These are phyloP conservation scores for Lipomyces starkeyi DNA, from an alignment of 805 yeast species.

Conservation along the genomic window DNA sequence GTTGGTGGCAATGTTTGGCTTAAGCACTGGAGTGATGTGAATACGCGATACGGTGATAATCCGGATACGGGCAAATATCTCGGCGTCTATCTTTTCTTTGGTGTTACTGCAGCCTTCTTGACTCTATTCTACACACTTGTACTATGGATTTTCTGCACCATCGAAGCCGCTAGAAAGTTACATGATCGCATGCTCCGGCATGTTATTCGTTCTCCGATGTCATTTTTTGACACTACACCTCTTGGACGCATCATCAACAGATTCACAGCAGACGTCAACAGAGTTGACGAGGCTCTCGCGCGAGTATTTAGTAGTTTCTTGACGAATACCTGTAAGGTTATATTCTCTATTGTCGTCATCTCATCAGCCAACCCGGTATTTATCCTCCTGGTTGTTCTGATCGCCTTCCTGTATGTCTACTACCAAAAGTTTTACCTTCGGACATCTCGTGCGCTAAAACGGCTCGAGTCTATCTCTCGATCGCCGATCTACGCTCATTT, in stretches of 20 bases:
- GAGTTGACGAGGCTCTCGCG: conserved; percentile 74
- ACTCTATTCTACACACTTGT: conserved; percentile 68
- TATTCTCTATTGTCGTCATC: conserved; percentile 77
- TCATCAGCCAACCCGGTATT: conserved; percentile 88
- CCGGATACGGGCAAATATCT: conserved; percentile 75
- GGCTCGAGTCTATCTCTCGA: conserved; percentile 69
- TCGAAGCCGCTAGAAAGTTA: conserved; percentile 64
- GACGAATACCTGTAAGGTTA: conserved; percentile 44
- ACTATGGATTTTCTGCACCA: conserved; percentile 81
- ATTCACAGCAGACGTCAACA: conserved; percentile 87
- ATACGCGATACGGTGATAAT: conserved; percentile 68
- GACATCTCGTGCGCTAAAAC: conserved; percentile 76
- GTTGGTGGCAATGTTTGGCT: conserved; percentile 79
- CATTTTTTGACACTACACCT: conserved; percentile 94
- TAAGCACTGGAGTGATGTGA: conserved; percentile 95
- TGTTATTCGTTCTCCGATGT: conserved; percentile 90
- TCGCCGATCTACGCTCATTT: conserved; percentile 82
- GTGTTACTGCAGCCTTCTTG: conserved; percentile 66
- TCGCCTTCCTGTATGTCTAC: conserved; percentile 65
- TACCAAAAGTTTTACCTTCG: conserved; percentile 73
- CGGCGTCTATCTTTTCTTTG: conserved; percentile 74
- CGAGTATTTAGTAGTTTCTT: conserved; percentile 48
- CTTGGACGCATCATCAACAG: conserved; percentile 88
- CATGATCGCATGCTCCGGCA: conserved; percentile 77
- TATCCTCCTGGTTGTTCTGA: conserved; percentile 72